These are phyloP conservation scores for Aspergillus glaucus DNA, from an alignment of 2,329 filamentous ascomycete species.

Conservation along the genomic window DNA sequence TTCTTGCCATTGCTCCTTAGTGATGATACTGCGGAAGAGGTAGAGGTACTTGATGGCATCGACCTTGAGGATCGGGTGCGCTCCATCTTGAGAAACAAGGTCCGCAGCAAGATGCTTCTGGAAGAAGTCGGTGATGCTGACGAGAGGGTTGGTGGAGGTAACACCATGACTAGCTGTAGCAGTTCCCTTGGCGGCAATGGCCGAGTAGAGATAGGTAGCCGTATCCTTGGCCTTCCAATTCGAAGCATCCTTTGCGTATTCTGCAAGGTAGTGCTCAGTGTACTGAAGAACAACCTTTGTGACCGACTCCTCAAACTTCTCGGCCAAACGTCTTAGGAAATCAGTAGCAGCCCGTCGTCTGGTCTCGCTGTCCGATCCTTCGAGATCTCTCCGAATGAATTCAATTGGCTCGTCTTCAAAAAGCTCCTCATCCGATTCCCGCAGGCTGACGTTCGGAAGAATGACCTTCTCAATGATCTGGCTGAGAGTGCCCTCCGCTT, in stretches of 20 bases:
- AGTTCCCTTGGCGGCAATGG: conserved; percentile 85
- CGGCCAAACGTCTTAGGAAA: conserved; percentile 81
- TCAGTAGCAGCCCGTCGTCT: conserved; percentile 87
- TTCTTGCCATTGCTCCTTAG: conserved; percentile 82
- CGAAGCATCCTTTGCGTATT: conserved; percentile 62
- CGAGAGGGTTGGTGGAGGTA: conserved; percentile 76
- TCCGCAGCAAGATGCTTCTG: conserved; percentile 88
- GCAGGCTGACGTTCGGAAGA: conserved; percentile 81
- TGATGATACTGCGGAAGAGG: conserved; percentile 90
- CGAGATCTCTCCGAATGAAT: conserved; percentile 89
- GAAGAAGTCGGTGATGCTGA: conserved; percentile 93
- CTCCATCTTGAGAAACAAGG: conserved; percentile 61
- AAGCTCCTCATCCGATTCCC: conserved; percentile 89
- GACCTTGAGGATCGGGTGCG: conserved; percentile 85
- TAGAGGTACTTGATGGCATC: conserved; percentile 98
- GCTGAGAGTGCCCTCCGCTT: conserved; percentile 68
- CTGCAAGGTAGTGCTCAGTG: conserved; percentile 72
- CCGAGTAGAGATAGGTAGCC: conserved; percentile 92
- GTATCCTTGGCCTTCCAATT: conserved; percentile 99
- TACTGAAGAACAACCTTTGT: conserved; percentile 84
- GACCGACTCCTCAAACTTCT: conserved; percentile 78
- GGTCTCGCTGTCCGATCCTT: conserved; percentile 94
- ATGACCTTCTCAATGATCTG: conserved; percentile 96
- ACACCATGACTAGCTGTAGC: conserved; percentile 85
- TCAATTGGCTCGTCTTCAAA: conserved; percentile 99